These are phyloP conservation scores for Trichoderma guizhouense DNA, from an alignment of 2,329 filamentous ascomycete genomes.

Conservation along the genomic window DNA sequence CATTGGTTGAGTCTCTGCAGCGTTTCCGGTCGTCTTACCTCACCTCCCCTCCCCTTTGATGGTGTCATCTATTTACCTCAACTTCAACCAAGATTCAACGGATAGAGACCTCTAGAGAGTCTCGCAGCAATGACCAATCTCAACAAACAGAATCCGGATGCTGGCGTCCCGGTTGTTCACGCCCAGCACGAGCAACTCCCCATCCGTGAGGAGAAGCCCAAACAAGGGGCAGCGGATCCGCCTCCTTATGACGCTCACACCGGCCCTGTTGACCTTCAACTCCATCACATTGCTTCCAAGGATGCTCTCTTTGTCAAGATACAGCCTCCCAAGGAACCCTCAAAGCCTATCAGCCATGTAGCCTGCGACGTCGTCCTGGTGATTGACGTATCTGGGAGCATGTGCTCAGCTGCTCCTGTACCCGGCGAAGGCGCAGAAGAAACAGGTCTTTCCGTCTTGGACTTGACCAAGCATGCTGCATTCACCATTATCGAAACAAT, in stretches of 20 bases:
- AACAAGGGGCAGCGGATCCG: not conserved
- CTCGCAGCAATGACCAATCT: not conserved
- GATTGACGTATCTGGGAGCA: conserved; percentile 60
- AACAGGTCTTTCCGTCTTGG: conserved; percentile 53
- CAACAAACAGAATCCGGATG: not conserved
- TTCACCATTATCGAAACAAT: conserved; percentile 56
- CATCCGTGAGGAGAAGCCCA: not conserved
- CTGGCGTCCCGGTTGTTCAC: not conserved
- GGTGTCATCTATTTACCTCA: not conserved
- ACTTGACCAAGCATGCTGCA: conserved; percentile 59
- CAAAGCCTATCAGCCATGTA: conserved; percentile 35
- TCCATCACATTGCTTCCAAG: conserved; percentile 38
- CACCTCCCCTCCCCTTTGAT: not conserved
- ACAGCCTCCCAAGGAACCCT: conserved; percentile 40
- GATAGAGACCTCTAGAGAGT: not conserved
- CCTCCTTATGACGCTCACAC: not conserved
- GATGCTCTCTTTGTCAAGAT: conserved; percentile 47
- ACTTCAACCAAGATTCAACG: not conserved
- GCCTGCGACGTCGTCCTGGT: conserved; percentile 60
- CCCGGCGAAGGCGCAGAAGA: conserved; percentile 44
- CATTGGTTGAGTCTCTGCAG: not conserved
- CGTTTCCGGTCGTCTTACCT: not conserved
- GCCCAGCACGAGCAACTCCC: not conserved
- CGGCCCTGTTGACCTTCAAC: conserved; percentile 23
- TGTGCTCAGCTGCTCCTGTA: conserved; percentile 46